These are phyloP conservation scores for Strigomonas oncopelti DNA, from an alignment of 208 protist genomes.

Conservation along the genomic window DNA sequence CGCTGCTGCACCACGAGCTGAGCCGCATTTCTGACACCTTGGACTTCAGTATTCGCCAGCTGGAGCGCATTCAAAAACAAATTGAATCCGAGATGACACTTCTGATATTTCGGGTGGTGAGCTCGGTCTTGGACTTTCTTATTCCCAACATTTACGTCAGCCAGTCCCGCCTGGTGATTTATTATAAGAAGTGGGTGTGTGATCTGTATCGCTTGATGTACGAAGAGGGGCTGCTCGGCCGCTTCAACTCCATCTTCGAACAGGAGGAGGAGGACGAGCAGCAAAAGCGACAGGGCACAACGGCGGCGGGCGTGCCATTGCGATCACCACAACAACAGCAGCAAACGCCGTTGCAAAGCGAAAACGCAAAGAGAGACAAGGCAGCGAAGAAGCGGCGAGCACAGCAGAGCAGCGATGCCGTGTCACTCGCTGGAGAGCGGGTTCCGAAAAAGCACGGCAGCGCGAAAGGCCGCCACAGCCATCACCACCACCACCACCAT, in stretches of 20 bases:
- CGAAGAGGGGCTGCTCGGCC: slow-evolving; percentile 54
- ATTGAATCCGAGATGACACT: slow-evolving; percentile 50
- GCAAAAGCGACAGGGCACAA: neutral
- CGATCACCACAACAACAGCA: neutral
- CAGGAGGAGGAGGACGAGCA: slow-evolving; percentile 2
- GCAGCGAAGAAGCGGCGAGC: too few relatives aligned
- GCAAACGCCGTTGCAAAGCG: neutral
- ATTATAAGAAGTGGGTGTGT: slow-evolving; percentile 84
- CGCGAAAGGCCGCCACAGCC: too few relatives aligned
- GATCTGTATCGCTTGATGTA: slow-evolving; percentile 73
- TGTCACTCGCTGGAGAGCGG: too few relatives aligned
- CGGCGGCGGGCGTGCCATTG: neutral
- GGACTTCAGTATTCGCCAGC: neutral
- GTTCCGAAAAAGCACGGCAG: too few relatives aligned
- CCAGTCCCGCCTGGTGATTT: slow-evolving; percentile 49
- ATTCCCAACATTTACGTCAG: slow-evolving; percentile 69
- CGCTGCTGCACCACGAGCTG: neutral
- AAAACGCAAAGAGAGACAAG: too few relatives aligned
- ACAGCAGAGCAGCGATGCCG: too few relatives aligned
- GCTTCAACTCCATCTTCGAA: slow-evolving; percentile 46
- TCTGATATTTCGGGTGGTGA: slow-evolving; percentile 73
- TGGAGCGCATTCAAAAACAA: neutral
- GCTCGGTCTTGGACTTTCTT: slow-evolving; percentile 65
- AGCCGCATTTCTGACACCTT: neutral
- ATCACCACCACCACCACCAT: too few relatives aligned